phyloP scores from a whole-genome alignment of 225 moss, liverwort and hornwort species.

The Pseudoscleropodium purum region DNA sequence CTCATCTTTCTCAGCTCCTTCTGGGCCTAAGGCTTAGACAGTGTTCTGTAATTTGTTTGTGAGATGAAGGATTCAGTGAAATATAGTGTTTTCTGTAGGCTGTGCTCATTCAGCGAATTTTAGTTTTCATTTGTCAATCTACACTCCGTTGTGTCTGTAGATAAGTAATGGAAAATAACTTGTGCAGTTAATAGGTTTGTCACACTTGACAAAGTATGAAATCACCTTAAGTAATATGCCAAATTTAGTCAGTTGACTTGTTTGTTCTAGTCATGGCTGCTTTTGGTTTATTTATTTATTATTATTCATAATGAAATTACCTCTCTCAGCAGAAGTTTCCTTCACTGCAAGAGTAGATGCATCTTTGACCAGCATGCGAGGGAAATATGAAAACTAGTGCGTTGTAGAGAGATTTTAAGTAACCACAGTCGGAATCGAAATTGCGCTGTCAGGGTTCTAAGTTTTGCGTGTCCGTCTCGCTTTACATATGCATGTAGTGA shows the following conservation, averaged over 20 bases:
- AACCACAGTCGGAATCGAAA: neutral
- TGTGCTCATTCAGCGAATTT: neutral
- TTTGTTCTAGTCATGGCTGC: neutral
- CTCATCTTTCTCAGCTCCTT: slow-evolving; percentile 7
- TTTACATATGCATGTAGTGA: neutral
- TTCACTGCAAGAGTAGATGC: neutral
- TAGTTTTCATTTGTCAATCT: neutral
- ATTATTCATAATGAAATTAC: neutral
- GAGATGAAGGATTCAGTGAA: neutral
- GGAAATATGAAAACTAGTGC: neutral
- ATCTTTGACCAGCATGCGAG: neutral
- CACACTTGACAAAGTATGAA: neutral
- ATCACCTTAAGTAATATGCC: neutral
- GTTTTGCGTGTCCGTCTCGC: neutral
- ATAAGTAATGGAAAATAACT: neutral
- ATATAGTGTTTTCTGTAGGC: neutral
- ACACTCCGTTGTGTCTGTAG: neutral
- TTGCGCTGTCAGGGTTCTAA: neutral
- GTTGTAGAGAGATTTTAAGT: neutral
- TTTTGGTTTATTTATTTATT: neutral
- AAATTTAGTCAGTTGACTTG: neutral
- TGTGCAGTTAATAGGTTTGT: neutral
- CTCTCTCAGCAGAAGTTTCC: neutral
- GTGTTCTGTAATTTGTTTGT: neutral
- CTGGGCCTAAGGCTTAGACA: neutral